Conservation (phyloP, 306 rosid genomes). For the Begonia loranthoides region DNA sequence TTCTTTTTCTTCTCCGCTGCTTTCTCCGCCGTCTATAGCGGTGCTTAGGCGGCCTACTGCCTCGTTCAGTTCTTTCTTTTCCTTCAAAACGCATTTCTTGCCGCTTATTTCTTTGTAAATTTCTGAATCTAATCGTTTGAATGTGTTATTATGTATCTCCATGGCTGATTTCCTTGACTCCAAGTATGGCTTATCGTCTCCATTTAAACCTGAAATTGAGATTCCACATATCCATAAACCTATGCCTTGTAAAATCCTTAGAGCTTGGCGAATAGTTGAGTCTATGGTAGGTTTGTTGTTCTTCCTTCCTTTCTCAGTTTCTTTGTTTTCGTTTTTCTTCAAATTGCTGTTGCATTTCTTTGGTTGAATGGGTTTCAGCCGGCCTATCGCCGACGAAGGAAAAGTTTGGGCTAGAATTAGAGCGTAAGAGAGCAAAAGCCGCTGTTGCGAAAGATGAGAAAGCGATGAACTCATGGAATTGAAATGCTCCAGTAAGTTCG, state of each 20-base stretch:
- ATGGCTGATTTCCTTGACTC: conserved; percentile 2
- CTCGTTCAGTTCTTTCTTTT: not conserved
- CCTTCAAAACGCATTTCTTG: not conserved
- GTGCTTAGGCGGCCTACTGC: not conserved
- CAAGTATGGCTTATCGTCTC: conserved; percentile 8
- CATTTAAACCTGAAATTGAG: conserved; percentile 1
- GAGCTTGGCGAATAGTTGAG: not conserved
- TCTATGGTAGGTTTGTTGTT: conserved; percentile 3
- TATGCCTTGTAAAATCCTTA: not conserved
- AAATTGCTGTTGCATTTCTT: conserved; percentile 10
- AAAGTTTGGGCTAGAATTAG: conserved; percentile 32
- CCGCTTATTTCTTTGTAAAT: not conserved
- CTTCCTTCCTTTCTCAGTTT: conserved; percentile 2
- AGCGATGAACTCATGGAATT: conserved; percentile 43
- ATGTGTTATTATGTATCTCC: not conserved
- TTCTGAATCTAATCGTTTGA: not conserved
- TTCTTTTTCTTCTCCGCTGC: conserved; percentile 3
- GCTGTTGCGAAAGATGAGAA: conserved; percentile 31
- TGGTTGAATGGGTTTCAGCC: conserved; percentile 26
- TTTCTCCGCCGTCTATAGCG: not conserved
- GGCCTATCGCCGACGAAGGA: conserved; percentile 18
- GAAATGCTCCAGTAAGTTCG: conserved; percentile 37
- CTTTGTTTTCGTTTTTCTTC: conserved; percentile 3
- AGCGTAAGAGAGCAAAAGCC: conserved; percentile 43
- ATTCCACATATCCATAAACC: conserved; percentile 12